Evolutionary conservation across 2,329 filamentous ascomycete species (phyloP), one percentile per base, ranked within the genome.

Genomic region (Dothidotthia symphoricarpi): DNA sequence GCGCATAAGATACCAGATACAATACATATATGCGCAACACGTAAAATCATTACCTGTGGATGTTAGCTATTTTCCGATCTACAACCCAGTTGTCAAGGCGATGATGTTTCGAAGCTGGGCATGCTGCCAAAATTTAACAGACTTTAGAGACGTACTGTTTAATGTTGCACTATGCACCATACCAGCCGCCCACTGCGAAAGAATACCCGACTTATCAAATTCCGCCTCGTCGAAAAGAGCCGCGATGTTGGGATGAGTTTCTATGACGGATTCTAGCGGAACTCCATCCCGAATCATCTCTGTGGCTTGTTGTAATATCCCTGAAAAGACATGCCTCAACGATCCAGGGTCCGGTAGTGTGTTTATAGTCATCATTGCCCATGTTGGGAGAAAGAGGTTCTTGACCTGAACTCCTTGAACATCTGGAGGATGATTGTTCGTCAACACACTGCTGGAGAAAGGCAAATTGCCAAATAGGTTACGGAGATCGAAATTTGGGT

Each of bases 281-380:
- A 34, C 25, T 2, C 52, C 54, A 19, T 30, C 38, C 5, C 35
- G 34, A 11, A 55, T 19, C 30, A 57, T 36, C 3, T 24, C 39
- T 7, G 48, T 32, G 3, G 48, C 43, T 41, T 57, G 40, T 7
- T 44, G 35, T 1, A 51, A n/a, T 17, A 57, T 33, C 9, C 25
- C 17, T 6, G 35, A 28, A 2, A 56, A 42, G 4, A 42, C 45
- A 13, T 40, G 28, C 16, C 31, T 44, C 2, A 55, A 14, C 2
- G 50, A 53, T 0, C 54, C 54, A 6, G 52, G 50, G 19, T 56
- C 52, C 1, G 51, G 45, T 8, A 41, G 33, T 2, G 52, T 53
- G 24, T 47, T 57, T 6, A 55, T 42, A 3, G 54, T 46, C 36
- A 54, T 45, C 54, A 57, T 57, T 6, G 54, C 45, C 54, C 54